phyloP scores from a whole-genome alignment of 352 stramenopile genomes.

The Phytophthora vignae region DNA sequence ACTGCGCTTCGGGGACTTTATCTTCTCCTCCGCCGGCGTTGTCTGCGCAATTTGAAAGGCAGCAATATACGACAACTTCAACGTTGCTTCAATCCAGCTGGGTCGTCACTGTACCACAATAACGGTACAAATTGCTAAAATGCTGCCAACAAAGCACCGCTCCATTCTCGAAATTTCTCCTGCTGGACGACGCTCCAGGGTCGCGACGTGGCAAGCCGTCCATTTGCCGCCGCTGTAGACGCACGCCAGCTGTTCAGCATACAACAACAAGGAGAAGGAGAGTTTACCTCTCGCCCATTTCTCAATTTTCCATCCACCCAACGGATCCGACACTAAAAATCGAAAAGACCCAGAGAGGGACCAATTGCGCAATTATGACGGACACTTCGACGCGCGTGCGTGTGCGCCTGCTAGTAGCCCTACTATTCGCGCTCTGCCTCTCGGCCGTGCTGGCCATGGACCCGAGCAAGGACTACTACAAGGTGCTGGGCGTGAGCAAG shows the following conservation, averaged over 20 bases:
- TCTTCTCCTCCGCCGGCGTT: too few species aligned
- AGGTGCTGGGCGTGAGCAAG: conserved; percentile 78
- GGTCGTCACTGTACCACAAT: neutral
- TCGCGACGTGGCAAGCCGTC: conserved; percentile 20
- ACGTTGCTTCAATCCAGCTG: conserved; percentile 1
- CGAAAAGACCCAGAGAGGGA: neutral
- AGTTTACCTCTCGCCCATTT: neutral
- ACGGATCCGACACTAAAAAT: neutral
- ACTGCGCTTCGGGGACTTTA: too few species aligned
- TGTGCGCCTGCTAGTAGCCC: neutral
- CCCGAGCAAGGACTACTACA: conserved; percentile 85
- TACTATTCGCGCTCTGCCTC: neutral
- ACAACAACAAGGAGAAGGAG: neutral
- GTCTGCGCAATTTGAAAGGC: too few species aligned
- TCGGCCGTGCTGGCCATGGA: conserved; percentile 52
- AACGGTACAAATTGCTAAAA: neutral
- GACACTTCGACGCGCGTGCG: conserved; percentile 2
- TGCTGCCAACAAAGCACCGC: neutral
- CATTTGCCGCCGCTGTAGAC: neutral
- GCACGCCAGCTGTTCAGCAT: neutral
- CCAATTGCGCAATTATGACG: neutral
- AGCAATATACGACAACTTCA: neutral
- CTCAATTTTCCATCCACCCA: conserved; percentile 7
- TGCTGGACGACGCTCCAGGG: conserved; percentile 3
- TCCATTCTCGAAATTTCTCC: conserved; percentile 44